Conservation (phyloP, 306 rosid species). For the Rubus parviflorus region DNA sequence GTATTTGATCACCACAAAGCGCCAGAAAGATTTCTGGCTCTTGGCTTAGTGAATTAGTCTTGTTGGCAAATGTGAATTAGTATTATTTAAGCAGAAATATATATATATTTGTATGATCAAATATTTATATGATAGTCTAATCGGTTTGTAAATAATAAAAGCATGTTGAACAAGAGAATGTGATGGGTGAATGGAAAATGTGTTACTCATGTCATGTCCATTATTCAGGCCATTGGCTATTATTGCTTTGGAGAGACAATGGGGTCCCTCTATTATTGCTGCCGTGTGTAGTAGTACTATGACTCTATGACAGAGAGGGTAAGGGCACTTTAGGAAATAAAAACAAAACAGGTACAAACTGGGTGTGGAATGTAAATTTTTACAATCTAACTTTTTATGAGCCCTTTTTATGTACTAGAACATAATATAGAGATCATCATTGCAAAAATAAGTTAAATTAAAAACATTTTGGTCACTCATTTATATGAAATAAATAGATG, state of each 20-base stretch:
- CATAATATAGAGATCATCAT: too few relatives aligned
- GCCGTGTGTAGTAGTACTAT: not conserved
- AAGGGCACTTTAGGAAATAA: not conserved
- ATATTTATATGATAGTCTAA: not conserved
- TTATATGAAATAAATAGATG: too few relatives aligned
- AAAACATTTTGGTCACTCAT: too few relatives aligned
- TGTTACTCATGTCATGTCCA: conserved; percentile 24
- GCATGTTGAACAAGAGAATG: conserved; percentile 29
- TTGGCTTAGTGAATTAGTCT: conserved; percentile 44
- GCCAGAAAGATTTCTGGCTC: conserved; percentile 98
- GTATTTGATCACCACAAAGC: conserved; percentile 89
- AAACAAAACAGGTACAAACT: too few relatives aligned
- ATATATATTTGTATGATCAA: not conserved
- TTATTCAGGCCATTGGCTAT: conserved; percentile 30
- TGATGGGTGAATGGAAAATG: conserved; percentile 33
- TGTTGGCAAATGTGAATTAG: too few relatives aligned
- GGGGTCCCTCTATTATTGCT: conserved; percentile 14
- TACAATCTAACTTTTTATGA: too few relatives aligned
- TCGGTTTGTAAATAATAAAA: conserved; percentile 39
- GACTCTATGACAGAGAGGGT: too few relatives aligned
- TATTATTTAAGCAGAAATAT: not conserved
- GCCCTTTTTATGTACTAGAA: too few relatives aligned
- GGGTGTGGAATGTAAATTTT: too few relatives aligned
- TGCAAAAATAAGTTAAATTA: too few relatives aligned
- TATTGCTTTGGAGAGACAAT: conserved; percentile 3